A percentile compares a stretch with the other conserved stretches of the same genome.
These are phyloP conservation scores for Metschnikowia henanensis DNA, from an alignment of 805 yeast genomes.

Conservation along the genomic window DNA sequence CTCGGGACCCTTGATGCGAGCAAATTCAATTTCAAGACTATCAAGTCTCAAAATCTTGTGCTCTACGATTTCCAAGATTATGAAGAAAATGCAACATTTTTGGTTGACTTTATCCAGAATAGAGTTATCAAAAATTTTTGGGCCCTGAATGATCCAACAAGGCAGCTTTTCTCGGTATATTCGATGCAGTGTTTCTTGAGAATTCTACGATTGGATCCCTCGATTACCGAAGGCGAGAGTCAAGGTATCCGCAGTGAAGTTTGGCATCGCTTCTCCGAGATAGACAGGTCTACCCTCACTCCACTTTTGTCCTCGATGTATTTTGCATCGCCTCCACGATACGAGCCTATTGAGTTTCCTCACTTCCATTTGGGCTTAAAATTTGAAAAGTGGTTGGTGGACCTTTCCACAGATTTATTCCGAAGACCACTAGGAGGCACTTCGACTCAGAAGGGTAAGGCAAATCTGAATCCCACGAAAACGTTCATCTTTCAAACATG, in stretches of 20 bases:
- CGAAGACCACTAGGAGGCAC: slow-evolving; percentile 33
- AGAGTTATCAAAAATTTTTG: slow-evolving; percentile 82
- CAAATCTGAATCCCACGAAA: slow-evolving; percentile 18
- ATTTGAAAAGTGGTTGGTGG: slow-evolving; percentile 71
- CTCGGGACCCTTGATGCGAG: slow-evolving; percentile 77
- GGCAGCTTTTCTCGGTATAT: slow-evolving; percentile 80
- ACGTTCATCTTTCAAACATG: slow-evolving; percentile 57
- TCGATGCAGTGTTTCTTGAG: slow-evolving; percentile 86
- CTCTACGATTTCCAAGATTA: slow-evolving; percentile 62
- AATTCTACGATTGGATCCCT: slow-evolving; percentile 49
- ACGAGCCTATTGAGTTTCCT: slow-evolving; percentile 58
- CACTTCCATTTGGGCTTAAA: slow-evolving; percentile 55
- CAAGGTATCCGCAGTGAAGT: slow-evolving; percentile 27
- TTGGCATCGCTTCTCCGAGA: slow-evolving; percentile 65
- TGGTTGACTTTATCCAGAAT: slow-evolving; percentile 62
- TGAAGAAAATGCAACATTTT: slow-evolving; percentile 62
- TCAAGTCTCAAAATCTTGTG: slow-evolving; percentile 47
- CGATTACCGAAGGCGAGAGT: slow-evolving; percentile 19
- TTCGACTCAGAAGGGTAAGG: slow-evolving; percentile 12
- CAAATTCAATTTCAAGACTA: slow-evolving; percentile 45
- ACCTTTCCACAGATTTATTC: slow-evolving; percentile 66
- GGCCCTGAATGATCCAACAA: slow-evolving; percentile 85
- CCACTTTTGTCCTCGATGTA: slow-evolving; percentile 79
- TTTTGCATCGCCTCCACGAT: slow-evolving; percentile 53
- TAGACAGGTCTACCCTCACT: slow-evolving; percentile 68